Evolutionary conservation across 2,329 filamentous ascomycete genomes (phyloP), one percentile per base, ranked within the genome.

Genomic region (Botrytis sinoallii): DNA sequence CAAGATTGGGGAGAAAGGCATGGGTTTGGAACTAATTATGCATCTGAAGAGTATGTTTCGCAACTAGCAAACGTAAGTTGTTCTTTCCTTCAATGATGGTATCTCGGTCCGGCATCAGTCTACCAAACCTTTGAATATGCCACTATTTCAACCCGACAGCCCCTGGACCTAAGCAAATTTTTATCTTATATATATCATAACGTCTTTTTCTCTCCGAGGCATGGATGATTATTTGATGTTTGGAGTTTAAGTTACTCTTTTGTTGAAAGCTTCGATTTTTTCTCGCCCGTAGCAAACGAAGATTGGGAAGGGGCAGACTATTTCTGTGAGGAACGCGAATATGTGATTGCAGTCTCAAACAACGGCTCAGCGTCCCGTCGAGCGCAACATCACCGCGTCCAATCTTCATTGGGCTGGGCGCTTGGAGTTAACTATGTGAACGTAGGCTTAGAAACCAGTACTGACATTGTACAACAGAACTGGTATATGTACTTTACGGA

Each of bases 401-500:
- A 29, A 48, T 22, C 35, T 65, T 44, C 64, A 44, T 29, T 67
- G 40, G 12, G 52, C 29, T 52, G 55, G 63, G 52, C 52, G 14
- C 14, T 16, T 61, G 38, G 18, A 38, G 25, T 64, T 46, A 32
- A 32, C n/a, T 14, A 46, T 32, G 71, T 32, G 55, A 63, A 32
- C 38, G 7, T 40, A 38, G 48, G 12, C 10, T 25, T 42, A 38
- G 48, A 71, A 55, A 22, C 67, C n/a, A 29, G 66, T 42, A 75
- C 79, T 80, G 73, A 80, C 71, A 40, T 42, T 4, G n/a, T 66
- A 38, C n/a, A 70, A 72, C 83, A 97, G 92, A 97, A 94, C 78
- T 99, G 97, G 90, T 98, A 97, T 85, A 98, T 98, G 95, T 99
- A 99, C 84, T 99, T 93, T 83, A 98, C 95, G 76, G 96, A 99